These are phyloP conservation scores for Penstemon davidsonii DNA, from an alignment of 257 asterid genomes.

Conservation along the genomic window DNA sequence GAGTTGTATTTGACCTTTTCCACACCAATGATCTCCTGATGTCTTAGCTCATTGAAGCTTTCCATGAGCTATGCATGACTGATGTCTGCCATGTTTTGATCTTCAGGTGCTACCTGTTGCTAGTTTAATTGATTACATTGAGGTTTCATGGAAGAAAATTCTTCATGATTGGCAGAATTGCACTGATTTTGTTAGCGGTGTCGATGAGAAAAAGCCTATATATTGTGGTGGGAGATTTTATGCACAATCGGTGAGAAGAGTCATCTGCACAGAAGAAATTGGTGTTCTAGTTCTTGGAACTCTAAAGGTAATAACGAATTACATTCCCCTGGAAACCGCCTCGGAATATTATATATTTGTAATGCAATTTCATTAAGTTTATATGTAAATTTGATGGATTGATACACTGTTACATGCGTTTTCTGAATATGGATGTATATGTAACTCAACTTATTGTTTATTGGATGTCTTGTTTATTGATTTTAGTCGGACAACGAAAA, in stretches of 20 bases:
- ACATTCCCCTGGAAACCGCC: conserved; percentile 12
- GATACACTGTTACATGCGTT: not conserved
- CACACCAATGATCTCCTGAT: not conserved
- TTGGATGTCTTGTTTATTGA: conserved; percentile 17
- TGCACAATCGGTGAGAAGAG: conserved; percentile 44
- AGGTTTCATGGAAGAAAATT: conserved; percentile 55
- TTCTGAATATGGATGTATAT: conserved; percentile 13
- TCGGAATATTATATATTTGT: conserved; percentile 23
- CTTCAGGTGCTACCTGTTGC: conserved; percentile 78
- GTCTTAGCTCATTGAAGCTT: conserved; percentile 6
- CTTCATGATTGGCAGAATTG: conserved; percentile 32
- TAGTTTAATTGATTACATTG: conserved; percentile 57
- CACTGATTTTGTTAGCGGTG: conserved; percentile 32
- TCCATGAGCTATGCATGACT: not conserved
- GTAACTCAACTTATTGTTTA: not conserved
- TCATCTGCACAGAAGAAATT: conserved; percentile 49
- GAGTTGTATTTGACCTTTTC: conserved; percentile 10
- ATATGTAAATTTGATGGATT: conserved; percentile 20
- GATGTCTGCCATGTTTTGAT: conserved; percentile 20
- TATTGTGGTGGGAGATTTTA: conserved; percentile 59
- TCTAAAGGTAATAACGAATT: conserved; percentile 51
- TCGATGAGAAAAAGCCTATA: conserved; percentile 28
- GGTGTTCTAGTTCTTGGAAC: conserved; percentile 71
- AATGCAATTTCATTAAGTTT: conserved; percentile 12
- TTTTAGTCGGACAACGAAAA: not conserved